These are phyloP conservation scores for Avena eriantha DNA, from an alignment of 176 grass and related monocot species.

Conservation along the genomic window DNA sequence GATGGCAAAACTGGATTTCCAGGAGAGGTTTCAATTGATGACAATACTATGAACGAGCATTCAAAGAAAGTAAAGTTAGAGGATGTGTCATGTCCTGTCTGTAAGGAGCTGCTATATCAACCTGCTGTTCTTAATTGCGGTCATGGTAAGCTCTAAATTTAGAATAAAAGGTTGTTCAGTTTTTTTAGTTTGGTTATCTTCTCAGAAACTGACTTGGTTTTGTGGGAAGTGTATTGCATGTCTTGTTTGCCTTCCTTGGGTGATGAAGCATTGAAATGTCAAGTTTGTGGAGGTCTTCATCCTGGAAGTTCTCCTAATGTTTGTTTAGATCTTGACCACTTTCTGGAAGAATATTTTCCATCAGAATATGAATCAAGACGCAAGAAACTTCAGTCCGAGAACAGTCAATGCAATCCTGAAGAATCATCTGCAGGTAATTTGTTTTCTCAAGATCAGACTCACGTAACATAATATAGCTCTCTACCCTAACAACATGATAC, in stretches of 20 bases:
- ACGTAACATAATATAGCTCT: slow-evolving; percentile 7
- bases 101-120: slow-evolving; percentile 70
- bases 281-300: slow-evolving; percentile 75
- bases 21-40: slow-evolving; percentile 44
- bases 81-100: slow-evolving; percentile 71
- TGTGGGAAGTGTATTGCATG: slow-evolving; percentile 76
- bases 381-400: slow-evolving; percentile 53
- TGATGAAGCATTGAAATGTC: slow-evolving; percentile 63
- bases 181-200: slow-evolving; percentile 24
- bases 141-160: slow-evolving; percentile 74
- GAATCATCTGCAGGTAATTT: slow-evolving; percentile 71
- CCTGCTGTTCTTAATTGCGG: slow-evolving; percentile 97
- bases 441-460: not conserved
- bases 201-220: slow-evolving; percentile 37
- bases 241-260: slow-evolving; percentile 61
- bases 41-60: slow-evolving; percentile 22
- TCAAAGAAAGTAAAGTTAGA: slow-evolving; percentile 61
- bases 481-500: slow-evolving; percentile 21
- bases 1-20: slow-evolving; percentile 29
- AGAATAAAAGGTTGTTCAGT: not conserved
- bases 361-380: slow-evolving; percentile 68
- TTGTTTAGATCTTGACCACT: slow-evolving; percentile 84
- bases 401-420: slow-evolving; percentile 37
- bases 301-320: slow-evolving; percentile 81
- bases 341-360: slow-evolving; percentile 83